Conservation (phyloP, 805 yeast species). For the Candida silvicultrix region DNA sequence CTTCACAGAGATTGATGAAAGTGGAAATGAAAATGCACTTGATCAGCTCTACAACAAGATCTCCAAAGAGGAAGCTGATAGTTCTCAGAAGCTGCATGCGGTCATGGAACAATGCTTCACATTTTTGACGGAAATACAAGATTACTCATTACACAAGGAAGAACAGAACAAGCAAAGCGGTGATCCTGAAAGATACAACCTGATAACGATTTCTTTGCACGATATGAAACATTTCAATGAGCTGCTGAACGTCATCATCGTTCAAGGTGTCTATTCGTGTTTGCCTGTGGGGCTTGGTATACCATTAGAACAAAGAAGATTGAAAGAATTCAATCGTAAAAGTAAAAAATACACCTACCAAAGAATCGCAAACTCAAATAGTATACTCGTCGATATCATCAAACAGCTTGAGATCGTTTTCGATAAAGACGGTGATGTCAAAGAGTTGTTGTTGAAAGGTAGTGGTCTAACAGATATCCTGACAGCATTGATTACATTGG, state of each 20-base stretch:
- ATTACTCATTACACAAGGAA: conserved; percentile 4
- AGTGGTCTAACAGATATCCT: conserved; percentile 60
- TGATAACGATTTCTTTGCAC: conserved; percentile 67
- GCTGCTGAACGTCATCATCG: conserved; percentile 55
- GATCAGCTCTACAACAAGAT: conserved; percentile 6
- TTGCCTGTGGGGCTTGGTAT: conserved; percentile 53
- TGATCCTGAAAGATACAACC: conserved; percentile 14
- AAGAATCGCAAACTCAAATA: conserved; percentile 13
- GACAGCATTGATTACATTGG: conserved; percentile 39
- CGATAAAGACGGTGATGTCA: conserved; percentile 22
- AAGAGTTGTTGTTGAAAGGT: conserved; percentile 51
- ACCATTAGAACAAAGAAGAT: conserved; percentile 52
- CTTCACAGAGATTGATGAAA: conserved; percentile 16
- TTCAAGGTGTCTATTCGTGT: conserved; percentile 67
- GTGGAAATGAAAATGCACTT: conserved; percentile 4
- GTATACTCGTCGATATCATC: conserved; percentile 13
- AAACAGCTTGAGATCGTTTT: conserved; percentile 20
- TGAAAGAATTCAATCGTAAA: conserved; percentile 39
- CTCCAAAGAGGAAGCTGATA: neutral
- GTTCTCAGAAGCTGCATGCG: neutral
- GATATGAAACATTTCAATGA: conserved; percentile 74
- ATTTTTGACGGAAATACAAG: conserved; percentile 11
- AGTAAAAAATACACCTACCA: conserved; percentile 19
- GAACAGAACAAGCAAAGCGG: neutral
- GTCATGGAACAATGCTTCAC: conserved; percentile 6